Conservation (phyloP, 495 filamentous ascomycete genomes). For the Penicillium atrosanguineum region DNA sequence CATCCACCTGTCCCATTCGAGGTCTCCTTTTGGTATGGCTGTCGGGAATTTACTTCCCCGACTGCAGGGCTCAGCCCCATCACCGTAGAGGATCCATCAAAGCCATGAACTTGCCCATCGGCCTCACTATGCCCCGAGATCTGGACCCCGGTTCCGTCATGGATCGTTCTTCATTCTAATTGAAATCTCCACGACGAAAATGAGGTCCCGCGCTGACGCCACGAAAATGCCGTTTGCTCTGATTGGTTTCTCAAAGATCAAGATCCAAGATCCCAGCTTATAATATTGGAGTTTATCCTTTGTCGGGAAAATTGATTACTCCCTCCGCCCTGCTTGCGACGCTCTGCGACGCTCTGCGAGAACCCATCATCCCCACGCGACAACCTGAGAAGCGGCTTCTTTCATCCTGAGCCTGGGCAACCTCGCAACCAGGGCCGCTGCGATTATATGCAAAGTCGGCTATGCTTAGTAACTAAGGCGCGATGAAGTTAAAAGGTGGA, state of each 20-base stretch:
- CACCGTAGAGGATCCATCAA: slow-evolving; percentile 1
- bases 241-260: slow-evolving; percentile 8
- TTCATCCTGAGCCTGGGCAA: not conserved
- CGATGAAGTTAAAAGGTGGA: not conserved
- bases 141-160: slow-evolving; percentile 1
- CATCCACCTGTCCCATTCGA: slow-evolving; percentile 3
- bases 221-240: not conserved
- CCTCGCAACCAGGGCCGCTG: not conserved
- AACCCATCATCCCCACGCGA: slow-evolving; percentile 2
- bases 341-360: not conserved
- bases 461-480: not conserved
- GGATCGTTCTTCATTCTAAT: slow-evolving; percentile 5
- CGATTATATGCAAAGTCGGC: not conserved
- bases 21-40: slow-evolving; percentile 7
- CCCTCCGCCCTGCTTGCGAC: not conserved
- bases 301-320: slow-evolving; percentile 4
- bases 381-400: not conserved
- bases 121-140: slow-evolving; percentile 11
- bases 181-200: not conserved
- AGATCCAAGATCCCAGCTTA: slow-evolving; percentile 7
- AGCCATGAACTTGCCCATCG: slow-evolving; percentile 1
- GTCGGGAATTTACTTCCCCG: not conserved
- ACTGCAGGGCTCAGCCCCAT: slow-evolving; percentile 3
- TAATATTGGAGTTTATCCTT: slow-evolving; percentile 1
- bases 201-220: slow-evolving; percentile 7